Conservation (phyloP, 371 early-diverging fungal genomes). For the Capillidium rhysosporum region DNA sequence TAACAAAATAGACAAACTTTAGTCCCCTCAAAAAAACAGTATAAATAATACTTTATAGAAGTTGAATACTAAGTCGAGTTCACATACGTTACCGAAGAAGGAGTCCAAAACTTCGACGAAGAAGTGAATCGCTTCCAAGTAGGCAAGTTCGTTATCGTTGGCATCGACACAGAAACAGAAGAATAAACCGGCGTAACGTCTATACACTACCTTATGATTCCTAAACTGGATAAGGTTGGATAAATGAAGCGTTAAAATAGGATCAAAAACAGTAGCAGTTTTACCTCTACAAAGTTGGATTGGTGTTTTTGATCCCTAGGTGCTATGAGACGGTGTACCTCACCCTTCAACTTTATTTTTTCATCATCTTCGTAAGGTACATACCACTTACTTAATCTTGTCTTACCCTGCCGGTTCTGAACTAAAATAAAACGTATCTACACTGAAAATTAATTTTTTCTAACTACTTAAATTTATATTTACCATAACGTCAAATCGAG, state of each 20-base stretch:
- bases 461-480: too few species aligned
- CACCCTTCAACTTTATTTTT: conserved; percentile 77
- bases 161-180: conserved; percentile 95
- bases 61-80: conserved; percentile 92
- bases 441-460: too few species aligned
- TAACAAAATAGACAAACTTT: background rate
- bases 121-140: conserved; percentile 89
- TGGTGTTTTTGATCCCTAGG: conserved; percentile 91
- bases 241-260: background rate
- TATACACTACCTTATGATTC: conserved; percentile 89
- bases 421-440: conserved; percentile 90
- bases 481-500: too few species aligned
- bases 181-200: conserved; percentile 91
- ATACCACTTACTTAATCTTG: conserved; percentile 92
- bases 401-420: conserved; percentile 95
- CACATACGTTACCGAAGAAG: conserved; percentile 96
- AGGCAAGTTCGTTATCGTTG: conserved; percentile 88
- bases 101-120: conserved; percentile 95
- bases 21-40: conserved; percentile 1
- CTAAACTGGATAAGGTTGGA: conserved; percentile 30
- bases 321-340: conserved; percentile 85
- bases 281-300: conserved; percentile 91
- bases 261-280: background rate
- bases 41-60: conserved; percentile 58
- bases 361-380: conserved; percentile 83